Evolutionary conservation across 2,329 filamentous ascomycete species (phyloP).

Genomic region (Plenodomus tracheiphilus): DNA sequence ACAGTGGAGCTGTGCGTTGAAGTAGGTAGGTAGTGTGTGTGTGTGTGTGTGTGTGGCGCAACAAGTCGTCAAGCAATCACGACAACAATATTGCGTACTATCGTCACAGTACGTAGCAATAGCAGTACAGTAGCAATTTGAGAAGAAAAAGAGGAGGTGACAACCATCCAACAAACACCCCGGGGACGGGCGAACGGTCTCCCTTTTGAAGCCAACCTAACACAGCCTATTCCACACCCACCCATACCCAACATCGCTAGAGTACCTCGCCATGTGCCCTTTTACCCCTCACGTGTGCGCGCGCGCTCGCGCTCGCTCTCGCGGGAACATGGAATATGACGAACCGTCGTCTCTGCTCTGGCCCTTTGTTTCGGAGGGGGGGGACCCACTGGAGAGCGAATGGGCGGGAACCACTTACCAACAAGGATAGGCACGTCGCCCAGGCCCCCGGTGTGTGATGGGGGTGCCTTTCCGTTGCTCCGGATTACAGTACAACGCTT

Average conservation of each 20-base stretch:
- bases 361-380: constrained; percentile 25
- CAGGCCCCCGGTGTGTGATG: constrained; percentile 12
- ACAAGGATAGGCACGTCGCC: constrained; percentile 14
- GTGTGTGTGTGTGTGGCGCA: too few relatives aligned
- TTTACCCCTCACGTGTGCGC: constrained; percentile 29
- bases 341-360: constrained; percentile 21
- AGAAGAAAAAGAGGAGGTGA: too few relatives aligned
- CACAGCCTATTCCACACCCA: not conserved
- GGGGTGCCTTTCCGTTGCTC: constrained; percentile 24
- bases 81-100: too few relatives aligned
- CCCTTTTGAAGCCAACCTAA: not conserved
- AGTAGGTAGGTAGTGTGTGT: too few relatives aligned
- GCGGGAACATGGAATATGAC: constrained; percentile 42
- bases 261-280: constrained; percentile 20
- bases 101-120: too few relatives aligned
- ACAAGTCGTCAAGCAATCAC: too few relatives aligned
- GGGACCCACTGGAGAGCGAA: too few relatives aligned
- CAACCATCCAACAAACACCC: too few relatives aligned
- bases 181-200: not conserved
- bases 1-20: too few relatives aligned
- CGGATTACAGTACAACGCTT: constrained; percentile 23
- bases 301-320: too few relatives aligned
- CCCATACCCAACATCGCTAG: not conserved
- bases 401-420: constrained; percentile 29
- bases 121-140: too few relatives aligned